These are phyloP conservation scores for Magnolia officinalis DNA, from an alignment of 164 flowering plant species.

Conservation along the genomic window DNA sequence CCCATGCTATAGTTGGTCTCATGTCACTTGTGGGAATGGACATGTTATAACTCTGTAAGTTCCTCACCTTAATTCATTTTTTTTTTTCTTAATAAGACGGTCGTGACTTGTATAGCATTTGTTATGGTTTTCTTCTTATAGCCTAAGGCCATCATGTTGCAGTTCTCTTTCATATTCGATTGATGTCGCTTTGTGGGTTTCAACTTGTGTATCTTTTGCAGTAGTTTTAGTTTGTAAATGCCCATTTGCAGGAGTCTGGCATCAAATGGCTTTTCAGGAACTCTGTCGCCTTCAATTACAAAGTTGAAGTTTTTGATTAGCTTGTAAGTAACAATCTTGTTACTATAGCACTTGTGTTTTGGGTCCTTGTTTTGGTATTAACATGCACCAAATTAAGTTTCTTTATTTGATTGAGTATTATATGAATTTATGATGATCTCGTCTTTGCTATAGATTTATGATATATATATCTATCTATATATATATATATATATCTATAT, in stretches of 20 bases:
- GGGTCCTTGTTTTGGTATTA: neutral
- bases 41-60: conserved; percentile 73
- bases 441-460: neutral
- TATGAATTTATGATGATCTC: neutral
- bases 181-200: conserved; percentile 4
- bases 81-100: neutral
- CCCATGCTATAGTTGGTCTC: conserved; percentile 89
- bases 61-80: conserved; percentile 11
- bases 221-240: conserved; percentile 18
- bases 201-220: conserved; percentile 15
- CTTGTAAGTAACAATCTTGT: conserved; percentile 51
- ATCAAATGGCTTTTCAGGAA: conserved; percentile 77
- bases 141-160: neutral
- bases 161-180: conserved; percentile 1
- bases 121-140: neutral
- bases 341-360: neutral
- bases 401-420: neutral
- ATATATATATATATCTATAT: no score
- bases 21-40: conserved; percentile 70
- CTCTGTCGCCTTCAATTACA: conserved; percentile 64
- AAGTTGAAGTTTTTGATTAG: conserved; percentile 58
- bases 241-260: conserved; percentile 62
- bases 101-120: neutral
- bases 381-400: neutral
- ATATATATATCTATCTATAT: neutral